Percentiles rank a stretch among this genome's conserved stretches.
Evolutionary conservation across 345 rosid species (phyloP).

Genomic region (Erodium maritimum): DNA sequence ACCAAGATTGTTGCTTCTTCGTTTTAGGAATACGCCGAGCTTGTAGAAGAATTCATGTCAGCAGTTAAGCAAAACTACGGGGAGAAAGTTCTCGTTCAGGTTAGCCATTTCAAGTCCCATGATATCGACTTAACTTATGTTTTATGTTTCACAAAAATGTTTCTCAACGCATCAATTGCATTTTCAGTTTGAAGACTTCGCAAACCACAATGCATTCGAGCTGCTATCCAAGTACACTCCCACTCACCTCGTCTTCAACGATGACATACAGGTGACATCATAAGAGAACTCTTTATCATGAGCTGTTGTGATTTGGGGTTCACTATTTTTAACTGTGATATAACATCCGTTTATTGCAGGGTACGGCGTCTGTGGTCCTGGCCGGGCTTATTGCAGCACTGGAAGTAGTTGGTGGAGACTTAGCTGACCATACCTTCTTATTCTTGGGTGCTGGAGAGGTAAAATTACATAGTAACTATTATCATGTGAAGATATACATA

Average conservation of each 20-base stretch:
- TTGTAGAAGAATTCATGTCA: conserved; percentile 79
- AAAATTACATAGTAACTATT: not conserved
- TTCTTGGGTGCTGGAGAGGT: conserved; percentile 99
- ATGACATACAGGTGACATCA: conserved; percentile 72
- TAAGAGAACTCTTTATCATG: not conserved
- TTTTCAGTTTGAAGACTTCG: conserved; percentile 92
- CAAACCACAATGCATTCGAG: conserved; percentile 93
- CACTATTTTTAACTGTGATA: conserved; percentile 1
- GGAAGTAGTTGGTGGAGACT: conserved; percentile 51
- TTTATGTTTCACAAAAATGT: not conserved
- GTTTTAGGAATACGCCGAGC: conserved; percentile 74
- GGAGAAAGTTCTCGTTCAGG: conserved; percentile 86
- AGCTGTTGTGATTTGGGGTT: not conserved
- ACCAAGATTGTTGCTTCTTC: conserved; percentile 10
- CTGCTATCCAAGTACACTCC: conserved; percentile 59
- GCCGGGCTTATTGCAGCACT: conserved; percentile 74
- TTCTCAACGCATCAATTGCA: conserved; percentile 6
- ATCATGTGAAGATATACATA: not conserved
- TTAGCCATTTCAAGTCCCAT: conserved; percentile 11
- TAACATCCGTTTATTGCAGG: conserved; percentile 33
- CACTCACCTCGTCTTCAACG: conserved; percentile 89
- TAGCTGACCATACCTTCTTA: conserved; percentile 69
- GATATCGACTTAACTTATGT: not conserved
- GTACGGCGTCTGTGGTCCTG: conserved; percentile 91
- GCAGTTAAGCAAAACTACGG: conserved; percentile 91